Evolutionary conservation across 805 yeast species (phyloP).

Genomic region (Yarrowia porcina): DNA sequence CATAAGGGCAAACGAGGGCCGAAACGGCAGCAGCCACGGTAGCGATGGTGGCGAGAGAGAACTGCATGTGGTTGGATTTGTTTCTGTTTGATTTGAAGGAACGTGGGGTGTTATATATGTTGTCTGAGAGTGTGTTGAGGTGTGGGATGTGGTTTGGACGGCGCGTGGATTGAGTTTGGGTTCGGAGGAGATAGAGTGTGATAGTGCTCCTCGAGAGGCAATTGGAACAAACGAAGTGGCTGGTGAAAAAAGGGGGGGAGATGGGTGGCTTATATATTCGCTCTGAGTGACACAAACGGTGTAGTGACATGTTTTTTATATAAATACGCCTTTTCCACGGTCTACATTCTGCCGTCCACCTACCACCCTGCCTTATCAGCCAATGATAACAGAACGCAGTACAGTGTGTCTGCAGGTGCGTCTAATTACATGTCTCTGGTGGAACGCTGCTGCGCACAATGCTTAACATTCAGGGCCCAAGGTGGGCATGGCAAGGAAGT

Average conservation of each 20-base stretch:
- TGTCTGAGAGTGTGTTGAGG: not conserved
- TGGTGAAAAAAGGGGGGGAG: no score
- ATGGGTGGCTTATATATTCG: no score
- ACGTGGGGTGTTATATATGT: not conserved
- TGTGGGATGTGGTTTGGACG: not conserved
- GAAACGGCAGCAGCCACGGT: slow-evolving; percentile 4
- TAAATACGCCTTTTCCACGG: no score
- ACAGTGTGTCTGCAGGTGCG: slow-evolving; percentile 25
- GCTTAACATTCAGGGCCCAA: not conserved
- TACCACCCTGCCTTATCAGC: slow-evolving; percentile 18
- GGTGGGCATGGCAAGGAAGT: slow-evolving; percentile 7
- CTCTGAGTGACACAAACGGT: no score
- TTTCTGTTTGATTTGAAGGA: not conserved
- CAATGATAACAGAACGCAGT: slow-evolving; percentile 14
- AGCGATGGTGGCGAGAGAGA: slow-evolving; percentile 2
- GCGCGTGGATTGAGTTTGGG: slow-evolving; percentile 20
- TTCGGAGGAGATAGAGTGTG: slow-evolving; percentile 21
- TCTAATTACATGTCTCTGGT: not conserved
- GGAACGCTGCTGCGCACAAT: not conserved
- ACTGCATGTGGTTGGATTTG: slow-evolving; percentile 6
- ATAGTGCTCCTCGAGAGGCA: slow-evolving; percentile 2
- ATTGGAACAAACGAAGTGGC: no score
- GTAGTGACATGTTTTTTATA: no score
- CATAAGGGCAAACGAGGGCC: slow-evolving; percentile 11
- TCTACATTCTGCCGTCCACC: no score